These are phyloP conservation scores for Boletus subcaerulescens DNA, from an alignment of 768 basidiomycete genomes.

Conservation along the genomic window DNA sequence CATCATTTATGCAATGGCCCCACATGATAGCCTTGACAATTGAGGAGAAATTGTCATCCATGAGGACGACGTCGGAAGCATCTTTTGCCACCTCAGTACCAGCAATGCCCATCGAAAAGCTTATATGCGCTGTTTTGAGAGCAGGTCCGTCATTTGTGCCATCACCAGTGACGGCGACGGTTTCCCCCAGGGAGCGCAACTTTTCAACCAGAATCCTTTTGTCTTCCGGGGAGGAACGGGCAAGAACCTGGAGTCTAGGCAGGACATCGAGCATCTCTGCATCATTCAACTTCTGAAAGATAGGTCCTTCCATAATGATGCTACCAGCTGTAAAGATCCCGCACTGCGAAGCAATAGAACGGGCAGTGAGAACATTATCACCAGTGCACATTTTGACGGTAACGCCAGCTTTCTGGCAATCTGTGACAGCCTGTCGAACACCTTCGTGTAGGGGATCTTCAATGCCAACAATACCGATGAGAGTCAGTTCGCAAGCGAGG, in stretches of 20 bases:
- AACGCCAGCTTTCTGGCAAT: slow-evolving; percentile 88
- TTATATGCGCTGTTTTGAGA: slow-evolving; percentile 92
- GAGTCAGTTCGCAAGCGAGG: slow-evolving; percentile 68
- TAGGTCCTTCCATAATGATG: slow-evolving; percentile 96
- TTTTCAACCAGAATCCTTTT: slow-evolving; percentile 92
- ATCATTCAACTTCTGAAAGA: slow-evolving; percentile 76
- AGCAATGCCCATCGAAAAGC: slow-evolving; percentile 95
- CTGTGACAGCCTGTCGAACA: slow-evolving; percentile 83
- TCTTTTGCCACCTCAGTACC: slow-evolving; percentile 99
- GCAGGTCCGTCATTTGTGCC: slow-evolving; percentile 98
- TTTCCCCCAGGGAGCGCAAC: slow-evolving; percentile 81
- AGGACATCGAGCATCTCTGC: slow-evolving; percentile 77
- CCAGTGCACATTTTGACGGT: slow-evolving; percentile 98
- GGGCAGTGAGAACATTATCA: slow-evolving; percentile 91
- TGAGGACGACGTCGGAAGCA: slow-evolving; percentile 97
- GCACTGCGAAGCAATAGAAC: slow-evolving; percentile 96
- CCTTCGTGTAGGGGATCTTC: slow-evolving; percentile 93
- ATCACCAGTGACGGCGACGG: slow-evolving; percentile 95
- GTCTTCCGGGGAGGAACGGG: slow-evolving; percentile 95
- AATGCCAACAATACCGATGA: slow-evolving; percentile 91
- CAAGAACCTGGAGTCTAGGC: slow-evolving; percentile 92
- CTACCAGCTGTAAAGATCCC: slow-evolving; percentile 93
- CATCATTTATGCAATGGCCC: slow-evolving; percentile 98
- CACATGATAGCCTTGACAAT: slow-evolving; percentile 98
- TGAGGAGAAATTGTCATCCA: slow-evolving; percentile 96